phyloP scores from a whole-genome alignment of 1,284 basidiomycete genomes.

The Butyriboletus appendiculatus region DNA sequence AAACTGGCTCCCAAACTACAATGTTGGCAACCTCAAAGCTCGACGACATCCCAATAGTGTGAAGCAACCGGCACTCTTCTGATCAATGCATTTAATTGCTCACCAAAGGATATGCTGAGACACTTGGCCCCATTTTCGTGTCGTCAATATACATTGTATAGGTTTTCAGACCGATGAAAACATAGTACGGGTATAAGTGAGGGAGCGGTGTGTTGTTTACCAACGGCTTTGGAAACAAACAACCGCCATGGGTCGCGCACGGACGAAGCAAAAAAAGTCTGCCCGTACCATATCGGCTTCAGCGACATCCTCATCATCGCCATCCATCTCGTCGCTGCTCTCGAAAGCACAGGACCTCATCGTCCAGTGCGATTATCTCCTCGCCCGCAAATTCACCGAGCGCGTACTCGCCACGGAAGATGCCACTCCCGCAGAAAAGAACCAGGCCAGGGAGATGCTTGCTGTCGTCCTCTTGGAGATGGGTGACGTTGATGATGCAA shows the following conservation, averaged over 20 bases:
- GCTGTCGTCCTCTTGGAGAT: slow-evolving; percentile 78
- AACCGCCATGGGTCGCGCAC: slow-evolving; percentile 62
- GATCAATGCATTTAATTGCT: too few relatives aligned
- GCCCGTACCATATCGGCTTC: slow-evolving; percentile 31
- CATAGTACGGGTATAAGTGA: too few relatives aligned
- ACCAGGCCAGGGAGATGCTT: slow-evolving; percentile 78
- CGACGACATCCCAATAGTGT: not conserved
- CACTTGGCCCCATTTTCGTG: too few relatives aligned
- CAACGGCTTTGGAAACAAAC: slow-evolving; percentile 24
- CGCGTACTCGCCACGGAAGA: slow-evolving; percentile 71
- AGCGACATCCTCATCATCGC: slow-evolving; percentile 23
- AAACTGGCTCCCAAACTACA: too few relatives aligned
- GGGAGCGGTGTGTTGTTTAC: slow-evolving; percentile 10
- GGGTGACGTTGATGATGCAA: slow-evolving; percentile 75
- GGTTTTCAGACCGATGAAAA: too few relatives aligned
- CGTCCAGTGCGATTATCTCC: slow-evolving; percentile 82
- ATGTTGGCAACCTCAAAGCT: not conserved
- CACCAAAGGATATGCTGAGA: too few relatives aligned
- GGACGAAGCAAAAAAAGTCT: slow-evolving; percentile 54
- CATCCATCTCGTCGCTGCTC: slow-evolving; percentile 55
- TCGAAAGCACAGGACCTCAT: slow-evolving; percentile 78
- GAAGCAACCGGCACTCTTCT: not conserved
- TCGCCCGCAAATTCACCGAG: slow-evolving; percentile 72
- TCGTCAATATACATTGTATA: too few relatives aligned
- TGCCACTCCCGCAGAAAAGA: slow-evolving; percentile 46